These are phyloP conservation scores for Croton laevigatus DNA, from an alignment of 441 rosid genomes.

Conservation along the genomic window DNA sequence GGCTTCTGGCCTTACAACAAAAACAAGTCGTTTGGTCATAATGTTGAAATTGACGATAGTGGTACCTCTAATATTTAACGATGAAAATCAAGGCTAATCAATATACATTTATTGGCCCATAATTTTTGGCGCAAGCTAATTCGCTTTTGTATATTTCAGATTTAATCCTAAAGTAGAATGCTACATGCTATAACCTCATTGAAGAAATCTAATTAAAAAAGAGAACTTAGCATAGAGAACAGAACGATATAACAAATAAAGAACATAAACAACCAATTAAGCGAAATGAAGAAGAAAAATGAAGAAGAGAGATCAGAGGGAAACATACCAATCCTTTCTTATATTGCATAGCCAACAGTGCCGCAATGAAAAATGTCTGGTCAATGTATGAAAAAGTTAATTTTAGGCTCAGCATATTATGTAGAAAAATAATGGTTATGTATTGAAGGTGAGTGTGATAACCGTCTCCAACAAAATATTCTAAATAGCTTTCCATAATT, in stretches of 20 bases:
- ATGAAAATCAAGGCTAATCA: neutral
- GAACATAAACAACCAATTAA: neutral
- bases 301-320: conserved; percentile 24
- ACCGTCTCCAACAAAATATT: neutral
- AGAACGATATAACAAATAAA: neutral
- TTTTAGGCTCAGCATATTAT: conserved; percentile 12
- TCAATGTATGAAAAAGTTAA: conserved; percentile 25
- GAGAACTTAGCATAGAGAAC: neutral
- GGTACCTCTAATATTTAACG: neutral
- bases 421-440: neutral
- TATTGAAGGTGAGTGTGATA: neutral
- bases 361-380: conserved; percentile 96
- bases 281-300: neutral
- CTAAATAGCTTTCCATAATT: neutral
- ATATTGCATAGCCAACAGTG: conserved; percentile 96
- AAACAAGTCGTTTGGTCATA: neutral
- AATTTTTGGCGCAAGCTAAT: conserved; percentile 1
- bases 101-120: neutral
- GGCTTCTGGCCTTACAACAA: neutral
- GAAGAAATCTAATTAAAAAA: neutral
- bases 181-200: neutral
- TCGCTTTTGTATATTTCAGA: neutral
- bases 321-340: conserved; percentile 84
- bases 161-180: neutral
- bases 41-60: neutral